Conservation (phyloP, 768 basidiomycete species). For the Naganishia randhawae region DNA sequence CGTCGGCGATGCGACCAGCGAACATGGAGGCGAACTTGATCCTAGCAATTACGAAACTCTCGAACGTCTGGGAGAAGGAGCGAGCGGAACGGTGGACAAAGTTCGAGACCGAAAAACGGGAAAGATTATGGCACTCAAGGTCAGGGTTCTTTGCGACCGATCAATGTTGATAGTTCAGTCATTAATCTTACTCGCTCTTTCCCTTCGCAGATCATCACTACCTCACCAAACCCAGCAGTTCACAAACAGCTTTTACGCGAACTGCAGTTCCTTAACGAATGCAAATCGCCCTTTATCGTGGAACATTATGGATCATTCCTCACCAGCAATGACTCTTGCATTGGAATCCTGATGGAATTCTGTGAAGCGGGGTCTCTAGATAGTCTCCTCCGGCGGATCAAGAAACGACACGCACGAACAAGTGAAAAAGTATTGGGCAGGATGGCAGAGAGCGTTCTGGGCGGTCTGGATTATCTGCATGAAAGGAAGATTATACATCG, state of each 20-base stretch:
- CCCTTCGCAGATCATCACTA: conserved; percentile 45
- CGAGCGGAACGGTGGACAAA: conserved; percentile 49
- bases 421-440: conserved; percentile 50
- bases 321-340: conserved; percentile 45
- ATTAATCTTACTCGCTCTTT: neutral
- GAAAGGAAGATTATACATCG: conserved; percentile 50
- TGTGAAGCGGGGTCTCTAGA: conserved; percentile 51
- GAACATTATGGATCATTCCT: conserved; percentile 52
- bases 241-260: conserved; percentile 52
- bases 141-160: conserved; percentile 29
- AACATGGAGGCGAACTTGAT: conserved; percentile 29
- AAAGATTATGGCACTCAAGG: conserved; percentile 51
- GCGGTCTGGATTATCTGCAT: conserved; percentile 50
- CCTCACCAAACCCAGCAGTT: conserved; percentile 50
- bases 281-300: conserved; percentile 50
- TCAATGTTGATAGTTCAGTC: neutral
- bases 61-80: conserved; percentile 48
- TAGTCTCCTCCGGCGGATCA: conserved; percentile 42
- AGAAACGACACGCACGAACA: conserved; percentile 42
- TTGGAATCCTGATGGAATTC: conserved; percentile 52
- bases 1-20: conserved; percentile 6
- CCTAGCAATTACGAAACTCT: conserved; percentile 41
- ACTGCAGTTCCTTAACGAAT: conserved; percentile 49
- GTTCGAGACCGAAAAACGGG: conserved; percentile 45
- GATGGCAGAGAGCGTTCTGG: conserved; percentile 47